phyloP scores from a whole-genome alignment of 306 rosid species.

The Quercus suber region DNA sequence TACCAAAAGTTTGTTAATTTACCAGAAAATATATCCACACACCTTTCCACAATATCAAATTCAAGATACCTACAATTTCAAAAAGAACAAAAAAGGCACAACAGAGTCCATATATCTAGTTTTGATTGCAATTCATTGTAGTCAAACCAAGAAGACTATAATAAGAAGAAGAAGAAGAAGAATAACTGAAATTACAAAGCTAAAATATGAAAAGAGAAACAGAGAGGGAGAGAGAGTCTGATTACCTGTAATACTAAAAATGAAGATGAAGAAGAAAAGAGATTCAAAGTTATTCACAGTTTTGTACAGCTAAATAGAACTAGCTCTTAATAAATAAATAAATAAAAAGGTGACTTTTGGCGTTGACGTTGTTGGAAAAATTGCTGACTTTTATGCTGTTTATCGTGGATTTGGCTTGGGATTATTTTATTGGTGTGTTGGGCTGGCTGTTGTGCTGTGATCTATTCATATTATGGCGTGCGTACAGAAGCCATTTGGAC shows the following conservation, averaged over 20 bases:
- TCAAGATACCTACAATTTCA: neutral
- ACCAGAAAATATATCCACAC: neutral
- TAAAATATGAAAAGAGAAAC: neutral
- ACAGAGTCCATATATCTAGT: neutral
- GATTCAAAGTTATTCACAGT: constrained; percentile 10
- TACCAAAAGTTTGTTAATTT: neutral
- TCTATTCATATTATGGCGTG: too few relatives aligned
- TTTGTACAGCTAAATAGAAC: neutral
- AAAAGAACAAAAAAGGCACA: too few relatives aligned
- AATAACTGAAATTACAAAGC: neutral
- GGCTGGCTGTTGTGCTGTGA: too few relatives aligned
- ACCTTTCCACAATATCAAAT: neutral
- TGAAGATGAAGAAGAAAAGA: constrained; percentile 1
- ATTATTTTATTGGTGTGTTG: too few relatives aligned
- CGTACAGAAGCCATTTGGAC: too few relatives aligned
- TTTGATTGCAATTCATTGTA: neutral
- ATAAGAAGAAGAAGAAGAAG: neutral
- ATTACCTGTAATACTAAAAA: constrained; percentile 20
- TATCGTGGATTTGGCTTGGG: too few relatives aligned
- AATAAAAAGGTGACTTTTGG: neutral
- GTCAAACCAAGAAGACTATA: neutral
- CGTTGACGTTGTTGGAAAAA: neutral
- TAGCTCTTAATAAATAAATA: too few relatives aligned
- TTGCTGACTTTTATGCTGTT: too few relatives aligned
- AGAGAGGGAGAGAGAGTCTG: constrained; percentile 13